Percentiles rank a stretch among this genome's conserved stretches.
Evolutionary conservation across 148 eudicot genomes (phyloP).

Genomic region (Diospyros lotus): DNA sequence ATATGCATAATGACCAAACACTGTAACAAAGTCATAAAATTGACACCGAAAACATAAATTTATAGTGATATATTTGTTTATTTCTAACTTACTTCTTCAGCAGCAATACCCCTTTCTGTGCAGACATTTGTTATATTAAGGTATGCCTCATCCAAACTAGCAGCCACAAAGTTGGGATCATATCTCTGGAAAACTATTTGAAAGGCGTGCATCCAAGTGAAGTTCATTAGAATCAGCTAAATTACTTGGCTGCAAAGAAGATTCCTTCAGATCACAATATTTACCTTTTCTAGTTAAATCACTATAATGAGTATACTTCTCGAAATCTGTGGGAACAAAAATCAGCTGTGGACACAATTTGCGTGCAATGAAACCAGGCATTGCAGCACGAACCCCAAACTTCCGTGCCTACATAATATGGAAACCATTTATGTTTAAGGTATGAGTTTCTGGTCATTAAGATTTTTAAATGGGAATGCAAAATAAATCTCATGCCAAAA

Average conservation of each 20-base stretch:
- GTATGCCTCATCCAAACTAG: slow-evolving; percentile 97
- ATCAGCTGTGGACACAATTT: slow-evolving; percentile 83
- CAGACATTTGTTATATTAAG: slow-evolving; percentile 86
- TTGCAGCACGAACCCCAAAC: slow-evolving; percentile 99
- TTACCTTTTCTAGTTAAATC: slow-evolving; percentile 87
- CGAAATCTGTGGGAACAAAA: slow-evolving; percentile 83
- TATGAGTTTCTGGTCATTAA: background rate
- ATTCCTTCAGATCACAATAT: slow-evolving; percentile 4
- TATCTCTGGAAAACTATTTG: slow-evolving; percentile 66
- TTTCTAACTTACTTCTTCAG: slow-evolving; percentile 57
- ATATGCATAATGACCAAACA: background rate
- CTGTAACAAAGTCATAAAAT: background rate
- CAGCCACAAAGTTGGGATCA: slow-evolving; percentile 79
- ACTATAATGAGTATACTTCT: slow-evolving; percentile 84
- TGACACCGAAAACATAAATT: background rate
- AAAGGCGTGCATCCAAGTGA: slow-evolving; percentile 13
- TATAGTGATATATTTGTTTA: background rate
- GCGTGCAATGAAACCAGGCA: slow-evolving; percentile 99
- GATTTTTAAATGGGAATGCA: background rate
- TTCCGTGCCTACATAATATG: slow-evolving; percentile 66
- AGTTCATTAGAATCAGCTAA: background rate
- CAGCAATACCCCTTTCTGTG: slow-evolving; percentile 54
- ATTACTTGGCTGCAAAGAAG: background rate
- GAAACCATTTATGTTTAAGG: slow-evolving; percentile 17
- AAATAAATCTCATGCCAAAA: background rate